Evolutionary conservation across 2,329 filamentous ascomycete species (phyloP).

Genomic region (Lasiodiplodia gonubiensis): DNA sequence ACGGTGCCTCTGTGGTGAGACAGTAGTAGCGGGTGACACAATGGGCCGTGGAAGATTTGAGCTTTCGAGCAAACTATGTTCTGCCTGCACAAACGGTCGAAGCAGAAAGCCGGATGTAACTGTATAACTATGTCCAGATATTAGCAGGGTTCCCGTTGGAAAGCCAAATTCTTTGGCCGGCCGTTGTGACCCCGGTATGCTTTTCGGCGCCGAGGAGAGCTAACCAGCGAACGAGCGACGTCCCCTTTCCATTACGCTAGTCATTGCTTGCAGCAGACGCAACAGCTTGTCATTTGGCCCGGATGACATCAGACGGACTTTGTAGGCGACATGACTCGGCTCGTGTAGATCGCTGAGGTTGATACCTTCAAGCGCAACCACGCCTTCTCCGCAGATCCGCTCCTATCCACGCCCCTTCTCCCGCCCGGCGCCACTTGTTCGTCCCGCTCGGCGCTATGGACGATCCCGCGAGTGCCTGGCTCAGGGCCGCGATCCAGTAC

Average conservation of each 20-base stretch:
- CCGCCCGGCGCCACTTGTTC: not conserved
- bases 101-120: too few relatives aligned
- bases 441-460: conserved; percentile 10
- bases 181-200: too few relatives aligned
- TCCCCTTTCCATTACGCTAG: not conserved
- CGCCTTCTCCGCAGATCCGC: not conserved
- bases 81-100: too few relatives aligned
- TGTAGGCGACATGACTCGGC: conserved; percentile 13
- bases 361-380: conserved; percentile 7
- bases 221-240: not conserved
- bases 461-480: conserved; percentile 14
- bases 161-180: too few relatives aligned
- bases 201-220: not conserved
- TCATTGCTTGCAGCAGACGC: not conserved
- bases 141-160: too few relatives aligned
- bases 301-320: conserved; percentile 9
- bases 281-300: not conserved
- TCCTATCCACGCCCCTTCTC: not conserved
- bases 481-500: conserved; percentile 3
- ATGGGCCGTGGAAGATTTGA: too few relatives aligned
- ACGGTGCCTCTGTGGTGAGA: not conserved
- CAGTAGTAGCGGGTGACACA: not conserved
- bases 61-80: too few relatives aligned
- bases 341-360: conserved; percentile 17
- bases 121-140: too few relatives aligned